Base-by-base conservation (phyloP, 768 basidiomycete species). In the Amylocystis lapponica region DNA sequence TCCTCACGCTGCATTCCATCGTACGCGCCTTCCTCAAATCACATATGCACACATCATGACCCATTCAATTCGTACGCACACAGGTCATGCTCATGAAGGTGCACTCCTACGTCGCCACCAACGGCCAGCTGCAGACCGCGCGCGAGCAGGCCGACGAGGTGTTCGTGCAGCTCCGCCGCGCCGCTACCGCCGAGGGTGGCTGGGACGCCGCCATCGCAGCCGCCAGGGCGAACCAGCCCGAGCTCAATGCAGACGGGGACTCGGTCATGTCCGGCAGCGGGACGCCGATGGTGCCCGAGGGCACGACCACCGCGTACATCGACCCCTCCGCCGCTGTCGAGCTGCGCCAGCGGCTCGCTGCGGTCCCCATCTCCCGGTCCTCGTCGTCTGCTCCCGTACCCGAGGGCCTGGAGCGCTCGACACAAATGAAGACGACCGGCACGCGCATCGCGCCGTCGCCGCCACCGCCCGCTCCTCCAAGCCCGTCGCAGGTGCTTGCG, bases 21-120 rank as follows among this genome's bases (percentile, higher is more conserved):
- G 88, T 83, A 49, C 42, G 77, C 46, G 17, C 14, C n/a, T 53
- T 22, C n/a, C n/a, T n/a, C n/a, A n/a, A n/a, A 34, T 38, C 4
- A 27, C 27, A 17, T 14, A 32, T 22, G 26, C 42, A 21, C 29
- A 34, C 9, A 14, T 12, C 19, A 7, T 16, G 27, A 35, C 10
- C 17, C 19, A 33, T 34, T 46, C 12, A 29, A 40, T 4, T n/a
- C 14, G 5, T 31, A n/a, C n/a, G n/a, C n/a, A n/a, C 27, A 17
- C 41, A 83, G 78, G 78, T 83, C 46, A 83, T 93, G 82, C 76
- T 92, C 53, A 93, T 93, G 90, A 89, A 96, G 66, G 84, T 95
- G 73, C 94, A 99, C 62, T 96, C 92, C 4, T 99, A 97, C 64
- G 78, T 87, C 61, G 75, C 83, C 17, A 76, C 85, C 32, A 97